Evolutionary conservation across 2,329 filamentous ascomycete species (phyloP), one percentile per base, ranked within the genome.

Genomic region (Calonectria leucothoes): DNA sequence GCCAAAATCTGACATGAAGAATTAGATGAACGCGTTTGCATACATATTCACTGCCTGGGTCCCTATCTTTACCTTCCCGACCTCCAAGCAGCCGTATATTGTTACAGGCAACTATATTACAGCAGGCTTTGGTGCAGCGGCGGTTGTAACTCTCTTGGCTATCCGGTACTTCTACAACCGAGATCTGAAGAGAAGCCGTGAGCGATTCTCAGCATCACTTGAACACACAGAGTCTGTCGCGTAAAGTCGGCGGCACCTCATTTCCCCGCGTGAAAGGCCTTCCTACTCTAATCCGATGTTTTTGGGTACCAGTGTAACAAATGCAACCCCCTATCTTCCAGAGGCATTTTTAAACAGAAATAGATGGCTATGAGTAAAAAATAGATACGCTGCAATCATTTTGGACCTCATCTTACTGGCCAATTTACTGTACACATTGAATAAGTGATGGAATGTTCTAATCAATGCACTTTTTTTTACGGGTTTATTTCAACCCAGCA

Each of bases 41-140:
- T 66, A 48, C 27, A 66, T 66, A 25, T 66, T 66, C 15, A 66
- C 63, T 1, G 63, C 39, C 17, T 66, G 63, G 63, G 63, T 66
- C 25, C 63, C 42, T 3, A 66, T 66, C 29, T 66, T 66, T 51
- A 66, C 63, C 1, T 66, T 66, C 42, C 63, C 63, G 14, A 51
- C 63, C 8, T 48, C 17, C 14, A 23, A 23, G 45, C 63, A 66
- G 8, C 63, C 63, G 33, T 66, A 66, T 12, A 66, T 66, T 51
- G 63, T 66, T 3, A 66, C 63, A 25, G 63, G 42, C 25, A 66
- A 66, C 42, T 66, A 66, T 17, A 66, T 66, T 17, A 66, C 63
- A 23, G 63, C 63, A 1, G 63, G 63, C 20, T 66, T 66, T 14
- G 39, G 63, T 35, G 63, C 29, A 1, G 37, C 42, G 0, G 63